Evolutionary conservation across 108 stramenopile species (phyloP), one percentile per base, ranked within the genome.

Genomic region (Pseudonitzschia multistriata): DNA sequence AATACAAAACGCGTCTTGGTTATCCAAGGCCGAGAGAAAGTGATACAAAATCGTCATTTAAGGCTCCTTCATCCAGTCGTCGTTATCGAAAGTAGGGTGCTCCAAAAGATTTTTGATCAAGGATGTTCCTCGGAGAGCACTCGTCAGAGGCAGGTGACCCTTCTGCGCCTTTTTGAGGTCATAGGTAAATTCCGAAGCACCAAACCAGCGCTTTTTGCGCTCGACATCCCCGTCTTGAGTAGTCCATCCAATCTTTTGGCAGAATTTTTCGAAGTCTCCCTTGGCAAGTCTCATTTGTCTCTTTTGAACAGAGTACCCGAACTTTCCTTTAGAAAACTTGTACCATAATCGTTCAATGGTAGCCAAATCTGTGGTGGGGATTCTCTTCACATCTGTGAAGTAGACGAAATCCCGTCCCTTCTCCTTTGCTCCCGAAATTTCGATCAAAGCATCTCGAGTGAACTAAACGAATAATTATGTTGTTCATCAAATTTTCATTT

Each of bases 131-230:
- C 97, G 75, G 45, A 98, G 68, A 3, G 97, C 97, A 79, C 93
- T 95, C 3, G 97, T 98, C 17, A 98, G 84, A 22, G 97, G 97
- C 50, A 98, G 81, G 67, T 98, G 97, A 49, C 96, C 97, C 71
- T 88, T 88, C 8, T 91, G 93, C 24, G 97, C 97, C 81, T 96
- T 96, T 69, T 96, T 94, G 36, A 96, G 81, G 73, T 97, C 95
- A 67, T 98, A 98, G 66, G 87, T 96, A 63, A 98, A 98, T 71
- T 98, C 97, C 24, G 92, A 95, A 30, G 91, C 89, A 35, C 97
- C 97, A 66, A 98, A 98, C 97, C 97, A 98, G 59, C 90, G 87
- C 83, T 95, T 90, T 87, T 97, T 98, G 36, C 96, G 78, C 68
- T 97, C 96, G 15, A 96, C 90, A 64, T 97, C 96, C 8, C 92